phyloP scores from a whole-genome alignment of 176 grass and related monocot species.

The Ampelocalamus luodianensis region DNA sequence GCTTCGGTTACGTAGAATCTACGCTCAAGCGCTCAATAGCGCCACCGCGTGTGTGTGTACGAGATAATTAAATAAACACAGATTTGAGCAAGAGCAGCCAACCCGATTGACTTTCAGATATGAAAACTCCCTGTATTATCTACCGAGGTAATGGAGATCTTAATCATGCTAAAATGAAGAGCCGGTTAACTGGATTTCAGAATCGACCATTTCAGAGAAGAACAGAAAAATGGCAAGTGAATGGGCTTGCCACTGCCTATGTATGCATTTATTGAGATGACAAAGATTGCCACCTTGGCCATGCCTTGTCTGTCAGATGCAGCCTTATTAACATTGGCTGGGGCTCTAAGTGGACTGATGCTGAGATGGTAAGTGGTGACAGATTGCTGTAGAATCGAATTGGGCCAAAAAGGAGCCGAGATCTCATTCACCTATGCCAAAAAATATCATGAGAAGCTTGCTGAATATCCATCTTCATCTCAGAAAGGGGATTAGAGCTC shows the following conservation, averaged over 20 bases:
- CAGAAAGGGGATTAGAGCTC: slow-evolving; percentile 32
- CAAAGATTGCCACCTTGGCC: slow-evolving; percentile 31
- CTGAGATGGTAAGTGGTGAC: background rate
- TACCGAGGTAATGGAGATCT: slow-evolving; percentile 33
- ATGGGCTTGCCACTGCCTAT: slow-evolving; percentile 53
- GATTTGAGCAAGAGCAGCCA: slow-evolving; percentile 21
- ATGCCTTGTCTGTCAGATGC: slow-evolving; percentile 58
- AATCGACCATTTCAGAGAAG: slow-evolving; percentile 42
- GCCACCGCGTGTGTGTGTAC: background rate
- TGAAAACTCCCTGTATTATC: slow-evolving; percentile 42
- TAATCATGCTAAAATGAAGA: slow-evolving; percentile 23
- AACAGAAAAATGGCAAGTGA: slow-evolving; percentile 51
- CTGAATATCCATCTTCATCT: slow-evolving; percentile 38
- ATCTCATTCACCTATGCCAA: slow-evolving; percentile 50
- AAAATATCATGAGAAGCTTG: slow-evolving; percentile 34
- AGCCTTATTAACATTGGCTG: slow-evolving; percentile 56
- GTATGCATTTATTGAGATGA: slow-evolving; percentile 55
- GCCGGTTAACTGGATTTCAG: slow-evolving; percentile 43
- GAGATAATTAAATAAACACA: slow-evolving; percentile 19
- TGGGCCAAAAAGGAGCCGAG: slow-evolving; percentile 31
- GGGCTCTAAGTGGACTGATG: slow-evolving; percentile 26
- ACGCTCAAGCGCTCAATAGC: no score
- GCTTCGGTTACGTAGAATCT: no score
- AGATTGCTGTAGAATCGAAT: slow-evolving; percentile 36
- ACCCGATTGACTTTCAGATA: slow-evolving; percentile 32